phyloP scores from a whole-genome alignment of 345 rosid species.

The Brassica cretica region DNA sequence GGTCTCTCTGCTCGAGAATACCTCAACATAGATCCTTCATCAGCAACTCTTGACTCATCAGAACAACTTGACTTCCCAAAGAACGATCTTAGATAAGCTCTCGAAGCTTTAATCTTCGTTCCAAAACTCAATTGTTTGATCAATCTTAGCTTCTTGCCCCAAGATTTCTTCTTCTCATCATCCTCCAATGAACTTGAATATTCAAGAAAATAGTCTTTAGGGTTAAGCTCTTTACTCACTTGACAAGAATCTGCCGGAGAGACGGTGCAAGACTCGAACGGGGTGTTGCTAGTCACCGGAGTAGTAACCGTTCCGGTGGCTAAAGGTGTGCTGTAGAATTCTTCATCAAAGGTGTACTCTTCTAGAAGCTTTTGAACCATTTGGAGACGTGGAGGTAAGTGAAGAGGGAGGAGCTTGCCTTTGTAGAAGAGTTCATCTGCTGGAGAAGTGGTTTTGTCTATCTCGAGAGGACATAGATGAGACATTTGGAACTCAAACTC shows the following conservation, averaged over 20 bases:
- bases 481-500: constrained; percentile 95
- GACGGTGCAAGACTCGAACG: constrained; percentile 80
- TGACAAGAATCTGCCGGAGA: constrained; percentile 76
- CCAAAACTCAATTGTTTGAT: constrained; percentile 61
- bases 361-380: constrained; percentile 72
- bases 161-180: constrained; percentile 57
- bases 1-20: constrained; percentile 43
- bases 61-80: constrained; percentile 70
- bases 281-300: constrained; percentile 62
- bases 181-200: constrained; percentile 37
- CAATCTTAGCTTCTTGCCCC: constrained; percentile 63
- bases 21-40: constrained; percentile 46
- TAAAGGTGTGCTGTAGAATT: constrained; percentile 65
- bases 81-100: constrained; percentile 67
- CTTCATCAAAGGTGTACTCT: constrained; percentile 53
- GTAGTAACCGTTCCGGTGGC: constrained; percentile 54
- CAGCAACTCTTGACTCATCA: constrained; percentile 64
- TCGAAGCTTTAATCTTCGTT: constrained; percentile 72
- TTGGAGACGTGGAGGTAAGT: constrained; percentile 67
- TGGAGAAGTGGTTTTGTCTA: constrained; percentile 58
- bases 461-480: constrained; percentile 47
- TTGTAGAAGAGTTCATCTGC: constrained; percentile 97
- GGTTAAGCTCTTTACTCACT: constrained; percentile 74
- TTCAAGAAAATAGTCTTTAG: constrained; percentile 51
- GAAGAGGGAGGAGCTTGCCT: constrained; percentile 94